Conservation (phyloP, 116 monocot genomes). For the Posidonia oceanica region DNA sequence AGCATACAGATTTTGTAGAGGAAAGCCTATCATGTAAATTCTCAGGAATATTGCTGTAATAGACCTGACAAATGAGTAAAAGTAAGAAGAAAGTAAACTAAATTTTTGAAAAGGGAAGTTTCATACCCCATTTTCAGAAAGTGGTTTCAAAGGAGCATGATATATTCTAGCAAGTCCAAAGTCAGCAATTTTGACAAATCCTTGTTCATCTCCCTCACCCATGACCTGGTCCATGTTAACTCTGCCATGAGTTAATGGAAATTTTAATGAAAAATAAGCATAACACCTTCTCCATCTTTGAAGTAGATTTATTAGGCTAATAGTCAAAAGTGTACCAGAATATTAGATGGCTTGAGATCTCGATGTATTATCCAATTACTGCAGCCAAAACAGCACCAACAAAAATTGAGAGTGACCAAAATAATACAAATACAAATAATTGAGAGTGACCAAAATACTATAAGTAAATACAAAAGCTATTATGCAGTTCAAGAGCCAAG, state of each 20-base stretch:
- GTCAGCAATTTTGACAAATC: constrained; percentile 97
- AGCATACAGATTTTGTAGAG: too few species aligned
- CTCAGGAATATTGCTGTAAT: too few species aligned
- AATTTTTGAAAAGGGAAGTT: not conserved
- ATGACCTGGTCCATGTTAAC: constrained; percentile 52
- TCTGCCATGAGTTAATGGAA: not conserved
- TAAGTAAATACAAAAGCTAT: not conserved
- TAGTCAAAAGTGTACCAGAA: constrained; percentile 44
- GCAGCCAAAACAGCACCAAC: constrained; percentile 12
- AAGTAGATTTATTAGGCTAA: not conserved
- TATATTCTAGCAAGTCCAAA: constrained; percentile 99
- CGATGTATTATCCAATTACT: constrained; percentile 99
- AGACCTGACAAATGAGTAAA: too few species aligned
- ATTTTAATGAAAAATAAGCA: not conserved
- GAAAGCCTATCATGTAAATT: too few species aligned
- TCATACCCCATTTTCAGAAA: constrained; percentile 91
- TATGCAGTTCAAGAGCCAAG: not conserved
- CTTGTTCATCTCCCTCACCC: constrained; percentile 97
- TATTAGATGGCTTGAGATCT: constrained; percentile 98
- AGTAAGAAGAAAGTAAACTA: not conserved
- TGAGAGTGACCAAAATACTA: not conserved
- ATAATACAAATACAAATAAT: not conserved
- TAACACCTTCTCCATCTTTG: not conserved
- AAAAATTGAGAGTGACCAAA: constrained; percentile 1
- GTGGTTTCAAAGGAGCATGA: constrained; percentile 93